Conservation (phyloP, 2,329 filamentous ascomycete species). For the Xenoacremonium recifei region DNA sequence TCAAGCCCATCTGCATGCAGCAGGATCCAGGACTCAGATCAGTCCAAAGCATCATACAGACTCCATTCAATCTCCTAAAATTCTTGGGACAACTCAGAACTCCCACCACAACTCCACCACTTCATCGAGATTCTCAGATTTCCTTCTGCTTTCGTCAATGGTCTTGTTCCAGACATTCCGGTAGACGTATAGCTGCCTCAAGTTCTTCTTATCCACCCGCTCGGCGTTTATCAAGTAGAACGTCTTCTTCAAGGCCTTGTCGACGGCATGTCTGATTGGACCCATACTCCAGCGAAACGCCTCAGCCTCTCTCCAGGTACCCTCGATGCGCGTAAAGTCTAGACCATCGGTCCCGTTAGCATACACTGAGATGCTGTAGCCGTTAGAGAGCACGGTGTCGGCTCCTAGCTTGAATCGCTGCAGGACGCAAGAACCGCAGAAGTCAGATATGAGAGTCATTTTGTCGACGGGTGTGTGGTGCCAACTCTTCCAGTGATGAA, state of each 20-base stretch:
- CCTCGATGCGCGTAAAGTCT: constrained; percentile 48
- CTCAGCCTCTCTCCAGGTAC: constrained; percentile 50
- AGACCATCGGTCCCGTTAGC: constrained; percentile 35
- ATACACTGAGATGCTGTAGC: constrained; percentile 56
- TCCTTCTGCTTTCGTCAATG: constrained; percentile 33
- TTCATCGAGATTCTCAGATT: constrained; percentile 35
- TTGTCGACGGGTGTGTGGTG: constrained; percentile 49
- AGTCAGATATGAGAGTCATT: constrained; percentile 45
- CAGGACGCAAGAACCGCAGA: constrained; percentile 60
- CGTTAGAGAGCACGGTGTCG: constrained; percentile 56
- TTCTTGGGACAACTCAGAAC: no score
- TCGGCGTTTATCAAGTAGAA: constrained; percentile 47
- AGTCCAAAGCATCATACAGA: no score
- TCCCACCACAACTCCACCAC: constrained; percentile 51
- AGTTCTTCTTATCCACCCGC: constrained; percentile 37
- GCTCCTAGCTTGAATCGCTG: constrained; percentile 50
- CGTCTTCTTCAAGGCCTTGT: constrained; percentile 47
- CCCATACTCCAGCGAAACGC: constrained; percentile 54
- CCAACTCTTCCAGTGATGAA: constrained; percentile 66
- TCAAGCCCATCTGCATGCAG: no score
- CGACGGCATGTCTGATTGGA: constrained; percentile 42
- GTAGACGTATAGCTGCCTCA: constrained; percentile 57
- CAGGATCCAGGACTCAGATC: no score
- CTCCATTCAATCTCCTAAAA: no score
- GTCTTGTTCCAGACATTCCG: constrained; percentile 30